Evolutionary conservation across 2,329 filamentous ascomycete genomes (phyloP).

Genomic region (Leptographium procerum): DNA sequence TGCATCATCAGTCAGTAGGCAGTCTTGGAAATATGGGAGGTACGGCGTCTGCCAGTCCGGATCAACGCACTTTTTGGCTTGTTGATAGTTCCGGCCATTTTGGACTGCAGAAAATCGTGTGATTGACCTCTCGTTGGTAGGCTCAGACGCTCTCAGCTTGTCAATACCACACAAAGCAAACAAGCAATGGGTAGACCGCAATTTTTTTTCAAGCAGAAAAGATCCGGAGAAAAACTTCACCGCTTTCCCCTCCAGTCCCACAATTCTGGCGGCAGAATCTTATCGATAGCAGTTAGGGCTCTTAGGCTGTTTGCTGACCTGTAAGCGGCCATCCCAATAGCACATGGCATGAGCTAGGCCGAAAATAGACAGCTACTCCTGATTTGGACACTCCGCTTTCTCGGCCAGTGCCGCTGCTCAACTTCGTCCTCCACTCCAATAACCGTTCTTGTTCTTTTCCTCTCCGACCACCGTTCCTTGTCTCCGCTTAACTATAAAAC

Average conservation of each 20-base stretch:
- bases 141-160: background rate
- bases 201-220: constrained; percentile 4
- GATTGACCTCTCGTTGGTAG: background rate
- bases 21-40: background rate
- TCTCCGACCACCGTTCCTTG: background rate
- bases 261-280: constrained; percentile 8
- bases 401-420: background rate
- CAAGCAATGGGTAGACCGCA: background rate
- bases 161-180: background rate
- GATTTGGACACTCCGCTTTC: constrained; percentile 7
- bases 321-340: background rate
- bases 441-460: background rate
- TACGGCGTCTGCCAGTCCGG: background rate
- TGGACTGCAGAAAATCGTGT: constrained; percentile 5
- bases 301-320: background rate
- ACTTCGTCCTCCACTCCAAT: background rate
- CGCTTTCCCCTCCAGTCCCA: constrained; percentile 12
- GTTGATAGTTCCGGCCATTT: constrained; percentile 43
- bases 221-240: constrained; percentile 11
- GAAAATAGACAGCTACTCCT: background rate
- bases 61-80: constrained; percentile 39
- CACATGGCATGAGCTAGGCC: no score
- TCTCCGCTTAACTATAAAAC: background rate
- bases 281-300: constrained; percentile 11
- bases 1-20: constrained; percentile 24